Evolutionary conservation across 2,329 filamentous ascomycete genomes (phyloP), one percentile per base, ranked within the genome.

Genomic region (Cercospora sojina): DNA sequence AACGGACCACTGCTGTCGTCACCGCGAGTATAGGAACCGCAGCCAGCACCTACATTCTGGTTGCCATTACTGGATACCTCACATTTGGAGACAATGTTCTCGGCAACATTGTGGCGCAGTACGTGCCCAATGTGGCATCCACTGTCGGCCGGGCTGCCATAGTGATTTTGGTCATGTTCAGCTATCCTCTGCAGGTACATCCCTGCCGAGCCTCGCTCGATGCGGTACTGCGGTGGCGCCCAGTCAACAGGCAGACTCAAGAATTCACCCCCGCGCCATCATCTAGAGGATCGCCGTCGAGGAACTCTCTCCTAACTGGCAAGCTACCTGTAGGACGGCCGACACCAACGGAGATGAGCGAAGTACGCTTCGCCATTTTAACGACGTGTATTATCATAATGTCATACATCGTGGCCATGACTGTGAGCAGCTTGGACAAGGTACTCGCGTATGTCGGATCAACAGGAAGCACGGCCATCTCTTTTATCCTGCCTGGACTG

Each of bases 141-240:
- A 98, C 94, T 1, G 93, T 99, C 72, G 95, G 92, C 62, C 94
- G 96, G 71, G 92, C 93, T 2, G 95, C 95, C 56, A 99, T 99
- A 70, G 95, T 99, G 41, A 85, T 98, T 65, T 87, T 99, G 0
- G 95, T 99, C 72, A 93, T 96, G 79, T 98, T 99, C 78, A 97
- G 93, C 16, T 94, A 98, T 68, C 95, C 95, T 1, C 86, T 99
- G 1, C 95, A 99, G 79, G 90, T 97, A 41, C 95, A 99, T 77
- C 95, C 95, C 0, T 98, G 95, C 80, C 89, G 95, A 67, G 95
- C 95, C n/a, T 96, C 92, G 16, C 83, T 98, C 29, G 93, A 98
- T 74, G 94, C 95, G 0, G 92, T 97, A n/a, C 80, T 96, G 60
- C 93, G 91, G 80, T 98, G 95, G 94, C 88, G 93, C 49, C 93